These are phyloP conservation scores for Ogataea chonburiensis DNA, from an alignment of 805 yeast species.

Conservation along the genomic window DNA sequence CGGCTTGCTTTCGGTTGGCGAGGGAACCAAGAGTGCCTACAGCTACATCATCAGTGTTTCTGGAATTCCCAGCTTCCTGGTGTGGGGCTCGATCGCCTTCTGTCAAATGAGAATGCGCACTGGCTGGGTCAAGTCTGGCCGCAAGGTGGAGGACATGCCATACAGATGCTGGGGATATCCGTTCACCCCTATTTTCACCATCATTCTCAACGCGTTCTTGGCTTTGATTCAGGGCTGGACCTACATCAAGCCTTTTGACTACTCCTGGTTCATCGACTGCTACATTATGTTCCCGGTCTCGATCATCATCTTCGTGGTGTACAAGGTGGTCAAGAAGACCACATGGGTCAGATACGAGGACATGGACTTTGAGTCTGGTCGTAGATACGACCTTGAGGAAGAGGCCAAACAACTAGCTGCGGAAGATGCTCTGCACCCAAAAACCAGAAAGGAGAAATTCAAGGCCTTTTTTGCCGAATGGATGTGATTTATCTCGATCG, in stretches of 20 bases:
- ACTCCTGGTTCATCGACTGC: conserved; percentile 55
- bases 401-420: background rate
- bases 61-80: conserved; percentile 67
- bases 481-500: conserved; percentile 1
- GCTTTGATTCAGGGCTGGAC: conserved; percentile 69
- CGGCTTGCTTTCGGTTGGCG: conserved; percentile 53
- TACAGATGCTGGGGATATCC: conserved; percentile 54
- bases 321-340: conserved; percentile 30
- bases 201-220: conserved; percentile 49
- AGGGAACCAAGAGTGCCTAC: conserved; percentile 63
- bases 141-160: conserved; percentile 48
- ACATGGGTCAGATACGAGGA: conserved; percentile 29
- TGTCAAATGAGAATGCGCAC: conserved; percentile 57
- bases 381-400: conserved; percentile 34
- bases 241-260: conserved; percentile 53
- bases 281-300: conserved; percentile 64
- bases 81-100: conserved; percentile 61
- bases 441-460: conserved; percentile 2
- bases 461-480: conserved; percentile 2
- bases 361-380: conserved; percentile 51
- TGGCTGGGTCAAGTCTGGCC: conserved; percentile 44
- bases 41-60: conserved; percentile 58
- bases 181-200: conserved; percentile 46
- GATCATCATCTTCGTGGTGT: conserved; percentile 31
- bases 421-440: conserved; percentile 2